These are phyloP conservation scores for Ophiostoma quercus DNA, from an alignment of 2,329 filamentous ascomycete genomes.

Conservation along the genomic window DNA sequence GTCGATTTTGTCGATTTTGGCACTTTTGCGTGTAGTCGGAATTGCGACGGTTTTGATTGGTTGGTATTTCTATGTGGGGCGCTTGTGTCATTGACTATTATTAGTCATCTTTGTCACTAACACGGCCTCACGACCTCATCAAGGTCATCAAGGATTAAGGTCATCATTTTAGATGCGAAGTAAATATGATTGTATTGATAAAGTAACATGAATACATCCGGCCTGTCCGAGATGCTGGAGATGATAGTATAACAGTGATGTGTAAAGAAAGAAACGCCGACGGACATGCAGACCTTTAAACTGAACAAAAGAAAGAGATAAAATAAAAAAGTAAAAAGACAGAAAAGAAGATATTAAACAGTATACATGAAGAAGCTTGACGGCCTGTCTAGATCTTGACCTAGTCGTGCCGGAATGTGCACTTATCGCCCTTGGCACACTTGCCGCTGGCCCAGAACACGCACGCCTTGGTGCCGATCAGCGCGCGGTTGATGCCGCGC, in stretches of 20 bases:
- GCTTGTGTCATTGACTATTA: neutral
- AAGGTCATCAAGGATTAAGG: too few species aligned
- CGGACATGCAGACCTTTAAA: neutral
- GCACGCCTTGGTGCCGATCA: slow-evolving; percentile 63
- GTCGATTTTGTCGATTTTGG: neutral
- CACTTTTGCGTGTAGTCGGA: neutral
- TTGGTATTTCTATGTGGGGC: neutral
- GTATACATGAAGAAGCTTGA: neutral
- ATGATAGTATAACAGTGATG: neutral
- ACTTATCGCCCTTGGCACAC: slow-evolving; percentile 67
- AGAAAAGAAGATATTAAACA: slow-evolving; percentile 8
- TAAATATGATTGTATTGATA: neutral
- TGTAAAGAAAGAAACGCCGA: slow-evolving; percentile 1
- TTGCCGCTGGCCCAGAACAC: slow-evolving; percentile 66
- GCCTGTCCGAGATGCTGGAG: neutral
- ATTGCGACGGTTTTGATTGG: slow-evolving; percentile 23
- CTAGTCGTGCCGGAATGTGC: slow-evolving; percentile 65
- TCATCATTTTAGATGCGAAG: neutral
- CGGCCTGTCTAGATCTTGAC: too few species aligned
- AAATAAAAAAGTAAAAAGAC: neutral
- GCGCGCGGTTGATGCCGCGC: slow-evolving; percentile 49
- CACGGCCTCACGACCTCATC: neutral
- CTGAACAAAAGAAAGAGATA: neutral
- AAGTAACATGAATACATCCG: neutral
- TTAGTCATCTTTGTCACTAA: neutral